A percentile compares a stretch with the other conserved stretches of the same genome.
Evolutionary conservation across 2,329 filamentous ascomycete genomes (phyloP).

Genomic region (Triangularia verruculosa): DNA sequence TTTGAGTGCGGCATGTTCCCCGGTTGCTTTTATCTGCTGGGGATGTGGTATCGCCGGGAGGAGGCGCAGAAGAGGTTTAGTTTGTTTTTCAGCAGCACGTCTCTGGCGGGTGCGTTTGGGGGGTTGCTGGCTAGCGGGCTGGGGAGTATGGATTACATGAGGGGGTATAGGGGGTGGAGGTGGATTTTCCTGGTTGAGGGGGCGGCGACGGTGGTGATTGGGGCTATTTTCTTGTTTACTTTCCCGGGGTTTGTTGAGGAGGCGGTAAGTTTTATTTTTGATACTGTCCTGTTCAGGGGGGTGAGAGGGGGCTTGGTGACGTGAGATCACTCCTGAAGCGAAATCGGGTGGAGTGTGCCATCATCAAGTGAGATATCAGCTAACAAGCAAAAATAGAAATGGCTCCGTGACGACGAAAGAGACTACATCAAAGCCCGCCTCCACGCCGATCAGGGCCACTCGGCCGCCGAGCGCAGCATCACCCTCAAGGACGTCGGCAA

Average conservation of each 20-base stretch:
- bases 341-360: conserved; percentile 15
- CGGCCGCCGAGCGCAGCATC: conserved; percentile 60
- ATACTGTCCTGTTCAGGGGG: neutral
- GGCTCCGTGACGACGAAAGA: conserved; percentile 69
- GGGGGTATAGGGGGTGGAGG: conserved; percentile 70
- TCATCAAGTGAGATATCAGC: conserved; percentile 47
- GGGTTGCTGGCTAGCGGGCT: conserved; percentile 83
- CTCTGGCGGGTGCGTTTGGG: conserved; percentile 78
- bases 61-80: conserved; percentile 91
- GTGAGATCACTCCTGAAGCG: too few species aligned
- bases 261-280: conserved; percentile 31
- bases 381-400: conserved; percentile 42
- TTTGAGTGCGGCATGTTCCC: conserved; percentile 76
- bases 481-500: conserved; percentile 55
- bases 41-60: conserved; percentile 81
- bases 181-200: conserved; percentile 85
- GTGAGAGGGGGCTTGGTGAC: too few species aligned
- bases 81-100: conserved; percentile 87
- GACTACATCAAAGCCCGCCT: conserved; percentile 64
- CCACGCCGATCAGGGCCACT: conserved; percentile 64
- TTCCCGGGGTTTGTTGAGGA: conserved; percentile 60
- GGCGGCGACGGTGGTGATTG: conserved; percentile 57
- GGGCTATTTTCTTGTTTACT: conserved; percentile 63
- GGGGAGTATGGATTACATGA: conserved; percentile 75
- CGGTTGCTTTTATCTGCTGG: conserved; percentile 64